Evolutionary conservation across 2,329 filamentous ascomycete genomes (phyloP), one percentile per base, ranked within the genome.

Genomic region (Diaporthe nobilis): DNA sequence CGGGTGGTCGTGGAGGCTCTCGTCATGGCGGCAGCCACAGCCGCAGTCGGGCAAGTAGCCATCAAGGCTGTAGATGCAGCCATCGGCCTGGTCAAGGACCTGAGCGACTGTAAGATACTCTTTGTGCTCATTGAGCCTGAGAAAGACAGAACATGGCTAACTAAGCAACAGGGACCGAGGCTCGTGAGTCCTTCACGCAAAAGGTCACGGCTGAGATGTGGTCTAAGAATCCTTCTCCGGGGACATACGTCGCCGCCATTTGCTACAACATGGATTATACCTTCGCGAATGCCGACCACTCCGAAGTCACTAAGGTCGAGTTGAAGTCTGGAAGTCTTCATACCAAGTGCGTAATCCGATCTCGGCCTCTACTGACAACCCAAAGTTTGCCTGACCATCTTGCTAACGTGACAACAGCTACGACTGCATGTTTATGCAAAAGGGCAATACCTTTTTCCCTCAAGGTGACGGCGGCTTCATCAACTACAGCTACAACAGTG

Each of bases 391-490:
- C 12, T 15, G 10, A 3, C 20, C 28, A 51, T 37, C 37, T 15
- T 37, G 5, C 63, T 51, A 20, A 67, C 42, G 5, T 34, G 20
- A 20, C 3, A 17, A 37, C 28, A 67, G 63, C 31, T 67, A 67
- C 31, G 63, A 67, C 63, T 67, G 63, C 63, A 67, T 67, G 63
- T 67, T 22, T 31, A 34, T 67, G 63, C 63, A 67, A 37, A 67
- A 67, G 22, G 63, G 63, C 28, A 67, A 51, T 20, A 63, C 60
- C 25, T 63, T 63, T 25, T 63, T 47, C 28, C 63, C 44, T 7
- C 44, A 31, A 10, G 63, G 63, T 25, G 63, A 67, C 44, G 63
- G 63, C 13, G 28, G 63, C 4, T 51, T 67, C 44, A 67, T 67
- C 44, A 51, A 67, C 63, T 67, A 67, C 5, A 67, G 44, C 44